Base-by-base conservation (phyloP, 768 basidiomycete species). In the Russula sp. region DNA sequence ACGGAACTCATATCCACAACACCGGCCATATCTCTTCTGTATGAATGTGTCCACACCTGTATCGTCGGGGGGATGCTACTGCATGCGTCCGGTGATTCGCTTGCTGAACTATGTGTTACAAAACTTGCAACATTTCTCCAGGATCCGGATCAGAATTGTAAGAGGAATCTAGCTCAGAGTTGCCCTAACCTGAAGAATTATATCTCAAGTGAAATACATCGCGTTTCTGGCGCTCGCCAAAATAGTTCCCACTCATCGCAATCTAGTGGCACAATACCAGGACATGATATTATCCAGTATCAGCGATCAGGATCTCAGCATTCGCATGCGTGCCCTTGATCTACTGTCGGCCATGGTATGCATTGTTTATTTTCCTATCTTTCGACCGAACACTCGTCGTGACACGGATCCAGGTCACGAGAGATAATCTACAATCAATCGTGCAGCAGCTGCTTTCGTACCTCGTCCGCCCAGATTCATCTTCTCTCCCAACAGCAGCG, bases 31-130 rank as follows among this genome's bases (percentile, higher is more conserved):
- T 98, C 95, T 26, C 79, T 99, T 26, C 77, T 99, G 16, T 99
- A 98, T 73, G 97, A 99, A 78, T 99, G 97, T 74, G 96, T 99
- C 0, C 90, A 94, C 69, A 98, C 97, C 0, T 98, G 94, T 70
- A 98, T 99, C 69, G 93, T 93, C 13, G 96, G 97, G 10, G 94
- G 92, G 8, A 98, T 99, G 92, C 81, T 98, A 11, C 88, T 88
- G 69, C 89, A 88, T 4, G 62, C 84, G 24, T 84, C 88, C 34
- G 93, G 92, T 13, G 82, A 89, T 72, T 78, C 86, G 3, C 78
- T 99, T 52, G 97, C 97, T 6, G 81, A 81, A 63, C 85, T 87
- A 13, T 99, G 97, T 70, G 92, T 96, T 42, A 90, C 93, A 32
- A 99, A 99, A 75, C 80, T 99, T 42, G 91, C 94, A 24, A 84